Evolutionary conservation across 1,284 basidiomycete species (phyloP).

Genomic region (Ceratobasidium sp.): DNA sequence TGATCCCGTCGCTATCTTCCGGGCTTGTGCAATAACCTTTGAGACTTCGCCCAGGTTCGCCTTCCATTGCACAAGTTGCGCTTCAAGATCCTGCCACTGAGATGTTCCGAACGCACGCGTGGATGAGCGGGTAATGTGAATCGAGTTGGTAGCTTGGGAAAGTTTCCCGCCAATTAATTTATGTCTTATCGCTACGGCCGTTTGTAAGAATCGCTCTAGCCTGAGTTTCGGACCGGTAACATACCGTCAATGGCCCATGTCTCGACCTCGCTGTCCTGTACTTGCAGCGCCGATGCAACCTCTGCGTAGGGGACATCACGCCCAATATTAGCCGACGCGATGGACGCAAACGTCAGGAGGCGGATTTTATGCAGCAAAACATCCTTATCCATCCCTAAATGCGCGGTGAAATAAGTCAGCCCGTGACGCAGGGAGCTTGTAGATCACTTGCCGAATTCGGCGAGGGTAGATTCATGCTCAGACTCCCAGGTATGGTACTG

Average conservation of each 20-base stretch:
- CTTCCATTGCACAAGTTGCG: conserved; percentile 82
- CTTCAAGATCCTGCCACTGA: conserved; percentile 85
- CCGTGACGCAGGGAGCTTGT: not conserved
- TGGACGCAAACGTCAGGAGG: conserved; percentile 77
- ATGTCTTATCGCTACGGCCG: conserved; percentile 75
- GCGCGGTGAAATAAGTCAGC: not conserved
- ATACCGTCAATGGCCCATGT: conserved; percentile 91
- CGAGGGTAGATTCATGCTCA: conserved; percentile 60
- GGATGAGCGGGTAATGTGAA: conserved; percentile 79
- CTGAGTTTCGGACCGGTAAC: conserved; percentile 44
- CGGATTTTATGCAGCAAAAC: conserved; percentile 82
- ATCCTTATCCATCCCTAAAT: conserved; percentile 59
- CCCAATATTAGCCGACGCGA: conserved; percentile 78
- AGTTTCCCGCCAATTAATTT: conserved; percentile 84
- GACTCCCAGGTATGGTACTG: conserved; percentile 71
- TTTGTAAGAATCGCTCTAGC: not conserved
- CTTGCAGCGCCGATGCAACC: conserved; percentile 72
- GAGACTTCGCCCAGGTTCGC: conserved; percentile 68
- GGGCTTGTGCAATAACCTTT: conserved; percentile 69
- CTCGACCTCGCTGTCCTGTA: conserved; percentile 77
- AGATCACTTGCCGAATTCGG: conserved; percentile 65
- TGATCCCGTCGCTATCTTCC: conserved; percentile 53
- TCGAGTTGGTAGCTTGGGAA: conserved; percentile 77
- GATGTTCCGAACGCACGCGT: conserved; percentile 77
- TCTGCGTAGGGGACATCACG: conserved; percentile 76